A percentile compares a stretch with the other conserved stretches of the same genome.
phyloP scores from a whole-genome alignment of 352 stramenopile genomes.

The Aphanomyces euteiches region DNA sequence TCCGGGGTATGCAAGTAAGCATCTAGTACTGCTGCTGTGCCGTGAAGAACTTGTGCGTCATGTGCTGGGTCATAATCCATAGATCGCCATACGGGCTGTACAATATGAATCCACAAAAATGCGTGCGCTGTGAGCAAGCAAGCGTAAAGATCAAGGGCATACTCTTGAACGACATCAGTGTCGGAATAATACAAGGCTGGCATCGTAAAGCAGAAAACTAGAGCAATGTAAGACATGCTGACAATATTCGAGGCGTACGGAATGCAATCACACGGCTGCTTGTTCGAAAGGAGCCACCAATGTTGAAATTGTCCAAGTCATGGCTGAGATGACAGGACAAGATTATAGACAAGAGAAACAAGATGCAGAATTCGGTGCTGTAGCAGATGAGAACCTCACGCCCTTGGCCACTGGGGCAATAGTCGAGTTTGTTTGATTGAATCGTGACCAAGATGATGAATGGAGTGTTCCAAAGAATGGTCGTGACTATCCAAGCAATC shows the following conservation, averaged over 20 bases:
- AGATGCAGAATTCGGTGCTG: background rate
- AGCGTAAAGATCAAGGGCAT: constrained; percentile 6
- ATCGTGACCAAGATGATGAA: background rate
- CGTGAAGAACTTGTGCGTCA: background rate
- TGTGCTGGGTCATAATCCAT: background rate
- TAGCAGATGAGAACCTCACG: background rate
- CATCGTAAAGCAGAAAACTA: background rate
- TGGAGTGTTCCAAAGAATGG: background rate
- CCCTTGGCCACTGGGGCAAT: background rate
- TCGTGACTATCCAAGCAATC: background rate
- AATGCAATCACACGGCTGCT: background rate
- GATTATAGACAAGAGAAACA: background rate
- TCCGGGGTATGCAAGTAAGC: constrained; percentile 10
- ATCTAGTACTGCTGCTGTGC: constrained; percentile 7
- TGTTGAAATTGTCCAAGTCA: constrained; percentile 7
- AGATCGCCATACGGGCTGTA: background rate
- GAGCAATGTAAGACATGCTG: background rate
- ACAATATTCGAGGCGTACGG: background rate
- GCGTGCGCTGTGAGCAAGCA: background rate
- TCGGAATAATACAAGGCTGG: background rate
- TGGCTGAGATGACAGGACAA: background rate
- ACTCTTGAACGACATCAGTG: background rate
- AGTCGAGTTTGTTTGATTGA: background rate
- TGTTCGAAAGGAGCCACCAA: background rate
- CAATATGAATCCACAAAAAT: constrained; percentile 5